Conservation (phyloP, 2,329 filamentous ascomycete genomes). For the Botrytis elliptica region DNA sequence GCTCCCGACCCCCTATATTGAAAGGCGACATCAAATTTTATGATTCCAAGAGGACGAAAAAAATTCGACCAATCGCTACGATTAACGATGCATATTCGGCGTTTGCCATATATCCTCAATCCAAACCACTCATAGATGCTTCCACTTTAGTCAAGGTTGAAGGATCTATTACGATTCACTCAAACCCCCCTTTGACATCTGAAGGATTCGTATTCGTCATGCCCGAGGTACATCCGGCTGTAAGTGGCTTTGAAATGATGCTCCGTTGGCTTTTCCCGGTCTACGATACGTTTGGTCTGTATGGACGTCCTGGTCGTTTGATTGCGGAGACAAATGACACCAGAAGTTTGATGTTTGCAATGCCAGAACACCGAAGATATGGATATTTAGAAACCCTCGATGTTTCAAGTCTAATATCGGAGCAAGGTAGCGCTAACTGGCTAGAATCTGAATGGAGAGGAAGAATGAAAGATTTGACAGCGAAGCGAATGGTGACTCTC, state of each 20-base stretch:
- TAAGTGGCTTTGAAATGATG: conserved; percentile 94
- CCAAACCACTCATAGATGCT: conserved; percentile 88
- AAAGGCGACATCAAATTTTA: conserved; percentile 96
- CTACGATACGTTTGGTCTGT: conserved; percentile 88
- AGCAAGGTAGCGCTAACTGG: conserved; percentile 74
- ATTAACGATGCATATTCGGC: conserved; percentile 88
- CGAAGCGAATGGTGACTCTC: conserved; percentile 68
- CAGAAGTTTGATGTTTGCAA: conserved; percentile 94
- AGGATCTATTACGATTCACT: conserved; percentile 84
- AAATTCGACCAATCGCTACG: conserved; percentile 83
- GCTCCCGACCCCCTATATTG: conserved; percentile 63
- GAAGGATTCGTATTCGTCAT: conserved; percentile 98
- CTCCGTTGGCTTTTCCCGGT: conserved; percentile 89
- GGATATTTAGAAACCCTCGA: conserved; percentile 90
- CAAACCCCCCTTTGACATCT: conserved; percentile 67
- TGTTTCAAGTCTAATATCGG: conserved; percentile 75
- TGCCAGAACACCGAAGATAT: conserved; percentile 84
- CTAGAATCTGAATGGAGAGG: conserved; percentile 86
- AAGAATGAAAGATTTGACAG: conserved; percentile 83
- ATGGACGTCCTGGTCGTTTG: conserved; percentile 82
- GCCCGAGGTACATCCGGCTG: conserved; percentile 89
- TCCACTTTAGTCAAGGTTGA: conserved; percentile 94
- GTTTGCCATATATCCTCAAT: conserved; percentile 94
- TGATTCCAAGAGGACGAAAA: conserved; percentile 86
- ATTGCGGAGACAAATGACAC: conserved; percentile 85